A percentile compares a stretch with the other conserved stretches of the same genome.
Conservation (phyloP, 495 filamentous ascomycete genomes). For the Cercophora newfieldiana region DNA sequence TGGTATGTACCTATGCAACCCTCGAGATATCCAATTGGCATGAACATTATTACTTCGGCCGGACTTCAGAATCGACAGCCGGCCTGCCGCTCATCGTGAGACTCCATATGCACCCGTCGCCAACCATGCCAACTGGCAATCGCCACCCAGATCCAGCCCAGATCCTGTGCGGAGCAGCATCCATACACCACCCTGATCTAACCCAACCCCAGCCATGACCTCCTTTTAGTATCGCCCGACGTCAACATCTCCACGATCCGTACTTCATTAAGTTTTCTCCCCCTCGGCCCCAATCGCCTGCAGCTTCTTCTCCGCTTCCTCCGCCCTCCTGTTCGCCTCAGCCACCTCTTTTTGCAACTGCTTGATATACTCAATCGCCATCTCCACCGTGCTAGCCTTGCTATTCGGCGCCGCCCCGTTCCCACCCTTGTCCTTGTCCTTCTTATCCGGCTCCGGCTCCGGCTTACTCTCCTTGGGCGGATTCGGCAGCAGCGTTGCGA, state of each 20-base stretch:
- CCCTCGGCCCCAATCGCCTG: background rate
- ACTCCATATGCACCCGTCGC: background rate
- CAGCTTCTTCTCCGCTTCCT: constrained; percentile 51
- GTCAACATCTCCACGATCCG: background rate
- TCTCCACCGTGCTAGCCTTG: constrained; percentile 94
- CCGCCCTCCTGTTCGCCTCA: constrained; percentile 64
- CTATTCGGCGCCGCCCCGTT: constrained; percentile 61
- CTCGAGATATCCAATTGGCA: background rate
- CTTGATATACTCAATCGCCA: constrained; percentile 94
- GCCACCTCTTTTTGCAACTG: constrained; percentile 71
- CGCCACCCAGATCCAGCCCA: too few relatives aligned
- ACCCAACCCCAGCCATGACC: too few relatives aligned
- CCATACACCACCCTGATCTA: too few relatives aligned
- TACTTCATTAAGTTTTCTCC: background rate
- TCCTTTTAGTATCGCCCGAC: too few relatives aligned
- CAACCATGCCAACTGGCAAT: too few relatives aligned
- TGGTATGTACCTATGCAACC: background rate
- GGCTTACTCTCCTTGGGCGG: constrained; percentile 43
- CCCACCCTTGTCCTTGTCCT: constrained; percentile 40
- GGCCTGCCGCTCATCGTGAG: background rate
- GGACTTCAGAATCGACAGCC: background rate
- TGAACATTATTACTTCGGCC: background rate
- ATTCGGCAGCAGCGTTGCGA: constrained; percentile 75
- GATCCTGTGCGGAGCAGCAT: too few relatives aligned
- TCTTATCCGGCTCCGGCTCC: constrained; percentile 28